Evolutionary conservation across 2,329 filamentous ascomycete genomes (phyloP).

Genomic region (Penicillium sp.): DNA sequence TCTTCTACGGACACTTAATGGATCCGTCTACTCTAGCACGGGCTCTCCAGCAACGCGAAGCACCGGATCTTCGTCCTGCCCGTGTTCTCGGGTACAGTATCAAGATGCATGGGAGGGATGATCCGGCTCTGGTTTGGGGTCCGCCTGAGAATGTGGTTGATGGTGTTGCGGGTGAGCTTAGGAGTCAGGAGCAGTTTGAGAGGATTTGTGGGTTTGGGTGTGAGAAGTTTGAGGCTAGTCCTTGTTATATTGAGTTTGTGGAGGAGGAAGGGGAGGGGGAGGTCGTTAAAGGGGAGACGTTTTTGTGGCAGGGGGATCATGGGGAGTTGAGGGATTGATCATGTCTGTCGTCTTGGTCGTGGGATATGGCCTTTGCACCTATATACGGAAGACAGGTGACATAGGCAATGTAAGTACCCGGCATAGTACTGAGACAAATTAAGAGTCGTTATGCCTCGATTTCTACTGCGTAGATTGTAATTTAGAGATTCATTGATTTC

Average conservation of each 20-base stretch:
- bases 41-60: slow-evolving; percentile 1
- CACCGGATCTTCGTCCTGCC: slow-evolving; percentile 2
- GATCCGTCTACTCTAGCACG: slow-evolving; percentile 7
- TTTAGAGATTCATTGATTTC: no score
- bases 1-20: slow-evolving; percentile 15
- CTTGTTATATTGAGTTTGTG: slow-evolving; percentile 12
- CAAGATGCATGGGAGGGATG: slow-evolving; percentile 9
- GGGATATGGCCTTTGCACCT: no score
- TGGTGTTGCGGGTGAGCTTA: slow-evolving; percentile 9
- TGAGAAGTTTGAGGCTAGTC: slow-evolving; percentile 7
- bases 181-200: slow-evolving; percentile 9
- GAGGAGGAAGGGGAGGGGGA: background rate
- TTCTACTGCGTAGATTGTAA: no score
- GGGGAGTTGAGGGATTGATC: no score
- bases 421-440: no score
- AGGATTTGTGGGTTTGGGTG: slow-evolving; percentile 11
- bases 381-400: no score
- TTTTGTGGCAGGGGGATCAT: slow-evolving; percentile 13
- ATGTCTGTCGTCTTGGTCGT: no score
- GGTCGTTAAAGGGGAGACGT: slow-evolving; percentile 7
- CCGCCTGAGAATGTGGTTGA: slow-evolving; percentile 5
- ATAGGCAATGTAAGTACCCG: no score
- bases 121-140: slow-evolving; percentile 10
- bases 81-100: slow-evolving; percentile 8
- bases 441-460: no score